A percentile compares a stretch with the other conserved stretches of the same genome.
Evolutionary conservation across 2,329 filamentous ascomycete species (phyloP).

Genomic region (Biscogniauxia marginata): DNA sequence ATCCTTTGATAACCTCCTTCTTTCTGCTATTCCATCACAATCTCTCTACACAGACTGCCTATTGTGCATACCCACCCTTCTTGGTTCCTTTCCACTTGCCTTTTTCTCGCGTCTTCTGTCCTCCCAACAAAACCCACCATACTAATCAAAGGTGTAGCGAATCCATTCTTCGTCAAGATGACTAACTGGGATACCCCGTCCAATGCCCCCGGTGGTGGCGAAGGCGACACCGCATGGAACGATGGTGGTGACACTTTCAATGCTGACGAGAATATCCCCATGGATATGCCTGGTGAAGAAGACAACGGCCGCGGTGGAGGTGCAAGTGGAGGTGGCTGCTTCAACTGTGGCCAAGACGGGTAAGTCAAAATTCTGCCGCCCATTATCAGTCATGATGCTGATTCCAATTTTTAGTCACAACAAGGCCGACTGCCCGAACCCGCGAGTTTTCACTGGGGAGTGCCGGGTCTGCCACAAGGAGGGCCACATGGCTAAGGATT

Average conservation of each 20-base stretch:
- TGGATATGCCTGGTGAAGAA: not conserved
- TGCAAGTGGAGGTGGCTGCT: conserved; percentile 32
- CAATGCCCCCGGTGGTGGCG: conserved; percentile 4
- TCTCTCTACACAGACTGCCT: no score
- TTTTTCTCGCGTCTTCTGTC: not conserved
- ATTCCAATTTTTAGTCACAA: conserved; percentile 47
- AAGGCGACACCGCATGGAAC: not conserved
- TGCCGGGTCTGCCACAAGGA: conserved; percentile 50
- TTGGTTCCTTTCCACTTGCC: not conserved
- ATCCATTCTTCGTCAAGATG: conserved; percentile 11
- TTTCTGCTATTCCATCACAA: no score
- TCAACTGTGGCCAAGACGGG: conserved; percentile 58
- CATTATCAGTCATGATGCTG: not conserved
- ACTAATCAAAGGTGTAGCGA: conserved; percentile 1
- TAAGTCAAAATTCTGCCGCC: conserved; percentile 25
- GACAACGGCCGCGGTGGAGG: conserved; percentile 20
- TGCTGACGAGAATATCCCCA: conserved; percentile 14
- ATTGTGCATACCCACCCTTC: not conserved
- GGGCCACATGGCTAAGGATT: conserved; percentile 60
- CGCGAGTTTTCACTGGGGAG: conserved; percentile 40
- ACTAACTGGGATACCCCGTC: conserved; percentile 10
- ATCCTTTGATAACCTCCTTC: no score
- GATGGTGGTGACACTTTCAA: conserved; percentile 5
- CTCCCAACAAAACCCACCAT: conserved; percentile 9
- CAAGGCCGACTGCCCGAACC: conserved; percentile 61